Evolutionary conservation across 1,139 yeast genomes (phyloP).

Genomic region (Hemisphaericaspora lyxosophila): DNA sequence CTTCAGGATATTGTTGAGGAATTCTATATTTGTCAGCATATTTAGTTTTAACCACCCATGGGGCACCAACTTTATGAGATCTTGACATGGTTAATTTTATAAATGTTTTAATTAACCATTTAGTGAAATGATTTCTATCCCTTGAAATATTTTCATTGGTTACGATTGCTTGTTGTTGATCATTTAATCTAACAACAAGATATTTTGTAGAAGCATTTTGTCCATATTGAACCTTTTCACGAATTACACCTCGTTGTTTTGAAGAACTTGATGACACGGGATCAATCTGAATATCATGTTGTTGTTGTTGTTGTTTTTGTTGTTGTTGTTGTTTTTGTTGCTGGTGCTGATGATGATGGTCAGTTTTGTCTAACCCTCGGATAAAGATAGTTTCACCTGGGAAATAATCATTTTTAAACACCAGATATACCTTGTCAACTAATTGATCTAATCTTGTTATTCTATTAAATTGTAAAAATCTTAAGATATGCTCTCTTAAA

Average conservation of each 20-base stretch:
- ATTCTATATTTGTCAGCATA: conserved; percentile 64
- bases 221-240: conserved; percentile 49
- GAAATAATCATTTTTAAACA: conserved; percentile 79
- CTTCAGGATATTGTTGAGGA: conserved; percentile 57
- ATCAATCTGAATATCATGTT: neutral
- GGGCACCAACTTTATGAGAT: conserved; percentile 86
- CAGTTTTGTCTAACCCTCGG: conserved; percentile 30
- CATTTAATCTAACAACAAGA: conserved; percentile 57
- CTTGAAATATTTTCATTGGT: conserved; percentile 74
- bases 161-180: conserved; percentile 61
- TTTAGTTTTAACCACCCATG: conserved; percentile 90
- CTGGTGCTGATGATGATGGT: neutral
- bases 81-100: conserved; percentile 81
- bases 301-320: neutral
- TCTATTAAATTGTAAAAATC: conserved; percentile 79
- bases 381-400: conserved; percentile 87
- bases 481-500: conserved; percentile 82
- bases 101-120: conserved; percentile 85
- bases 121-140: conserved; percentile 85
- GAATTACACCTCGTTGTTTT: conserved; percentile 39
- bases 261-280: conserved; percentile 13
- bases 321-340: neutral
- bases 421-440: conserved; percentile 78
- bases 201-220: conserved; percentile 64
- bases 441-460: conserved; percentile 82